These are phyloP conservation scores for Drosera spatulata DNA, from an alignment of 179 eudicot genomes.

Conservation along the genomic window DNA sequence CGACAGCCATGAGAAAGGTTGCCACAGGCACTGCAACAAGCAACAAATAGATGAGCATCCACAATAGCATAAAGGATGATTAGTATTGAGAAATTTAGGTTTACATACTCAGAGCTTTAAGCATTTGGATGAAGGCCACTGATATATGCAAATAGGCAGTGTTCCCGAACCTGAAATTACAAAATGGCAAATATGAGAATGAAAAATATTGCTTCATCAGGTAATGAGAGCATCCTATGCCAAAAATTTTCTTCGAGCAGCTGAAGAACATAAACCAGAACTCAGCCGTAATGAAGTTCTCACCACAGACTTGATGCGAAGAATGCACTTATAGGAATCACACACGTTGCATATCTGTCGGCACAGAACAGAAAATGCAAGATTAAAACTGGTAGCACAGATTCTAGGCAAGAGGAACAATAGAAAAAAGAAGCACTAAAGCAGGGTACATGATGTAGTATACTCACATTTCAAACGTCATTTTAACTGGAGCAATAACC, in stretches of 20 bases:
- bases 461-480: conserved; percentile 96
- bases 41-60: conserved; percentile 5
- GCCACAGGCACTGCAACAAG: conserved; percentile 95
- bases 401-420: neutral
- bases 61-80: conserved; percentile 1
- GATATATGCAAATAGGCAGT: conserved; percentile 94
- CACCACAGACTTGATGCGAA: conserved; percentile 98
- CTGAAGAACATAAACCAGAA: no score
- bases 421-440: neutral
- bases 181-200: conserved; percentile 1
- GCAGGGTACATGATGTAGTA: neutral
- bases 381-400: neutral
- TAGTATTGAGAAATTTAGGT: conserved; percentile 1
- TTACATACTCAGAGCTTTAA: conserved; percentile 88
- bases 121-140: conserved; percentile 99
- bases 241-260: no score
- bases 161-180: conserved; percentile 80
- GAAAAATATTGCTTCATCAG: no score
- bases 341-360: conserved; percentile 90
- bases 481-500: conserved; percentile 96
- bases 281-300: conserved; percentile 9
- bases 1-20: conserved; percentile 88
- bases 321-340: conserved; percentile 96
- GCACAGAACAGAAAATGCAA: conserved; percentile 4
- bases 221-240: no score